Evolutionary conservation across 2,329 filamentous ascomycete genomes (phyloP).

Genomic region (Trematosphaeria pertusa): DNA sequence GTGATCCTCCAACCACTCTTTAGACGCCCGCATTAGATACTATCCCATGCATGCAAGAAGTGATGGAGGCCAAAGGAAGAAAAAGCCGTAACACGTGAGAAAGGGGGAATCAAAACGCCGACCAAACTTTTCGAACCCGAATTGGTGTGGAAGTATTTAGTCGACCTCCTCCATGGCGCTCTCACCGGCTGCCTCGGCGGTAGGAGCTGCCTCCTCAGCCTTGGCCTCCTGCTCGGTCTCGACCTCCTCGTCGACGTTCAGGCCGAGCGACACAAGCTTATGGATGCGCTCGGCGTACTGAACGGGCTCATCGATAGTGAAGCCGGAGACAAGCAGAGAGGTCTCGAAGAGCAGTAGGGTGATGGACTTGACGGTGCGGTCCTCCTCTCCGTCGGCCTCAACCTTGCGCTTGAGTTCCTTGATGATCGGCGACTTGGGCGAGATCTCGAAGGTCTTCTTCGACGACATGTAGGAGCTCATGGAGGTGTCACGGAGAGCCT

Average conservation of each 20-base stretch:
- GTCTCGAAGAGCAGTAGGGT: slow-evolving; percentile 99
- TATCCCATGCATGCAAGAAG: slow-evolving; percentile 43
- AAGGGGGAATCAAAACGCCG: slow-evolving; percentile 47
- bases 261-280: slow-evolving; percentile 97
- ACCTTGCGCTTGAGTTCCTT: slow-evolving; percentile 99
- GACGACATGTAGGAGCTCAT: slow-evolving; percentile 99
- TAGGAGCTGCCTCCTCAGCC: slow-evolving; percentile 65
- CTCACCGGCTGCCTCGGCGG: slow-evolving; percentile 74
- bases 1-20: slow-evolving; percentile 43
- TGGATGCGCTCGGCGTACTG: slow-evolving; percentile 99
- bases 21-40: slow-evolving; percentile 43
- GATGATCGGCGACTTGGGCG: slow-evolving; percentile 96
- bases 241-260: slow-evolving; percentile 95
- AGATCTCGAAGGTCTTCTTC: slow-evolving; percentile 99
- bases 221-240: slow-evolving; percentile 69
- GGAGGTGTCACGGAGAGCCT: slow-evolving; percentile 98
- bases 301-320: slow-evolving; percentile 99
- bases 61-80: slow-evolving; percentile 35
- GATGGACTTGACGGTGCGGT: slow-evolving; percentile 99
- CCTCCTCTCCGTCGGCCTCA: slow-evolving; percentile 94
- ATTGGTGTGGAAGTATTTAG: slow-evolving; percentile 60
- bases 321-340: slow-evolving; percentile 95
- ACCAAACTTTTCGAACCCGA: slow-evolving; percentile 45
- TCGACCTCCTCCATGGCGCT: slow-evolving; percentile 99
- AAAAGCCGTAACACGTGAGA: slow-evolving; percentile 48